Percentiles rank a stretch among this genome's conserved stretches.
Evolutionary conservation across 192 early-diverging fungal genomes (phyloP).

Genomic region (Podochytrium sp.): DNA sequence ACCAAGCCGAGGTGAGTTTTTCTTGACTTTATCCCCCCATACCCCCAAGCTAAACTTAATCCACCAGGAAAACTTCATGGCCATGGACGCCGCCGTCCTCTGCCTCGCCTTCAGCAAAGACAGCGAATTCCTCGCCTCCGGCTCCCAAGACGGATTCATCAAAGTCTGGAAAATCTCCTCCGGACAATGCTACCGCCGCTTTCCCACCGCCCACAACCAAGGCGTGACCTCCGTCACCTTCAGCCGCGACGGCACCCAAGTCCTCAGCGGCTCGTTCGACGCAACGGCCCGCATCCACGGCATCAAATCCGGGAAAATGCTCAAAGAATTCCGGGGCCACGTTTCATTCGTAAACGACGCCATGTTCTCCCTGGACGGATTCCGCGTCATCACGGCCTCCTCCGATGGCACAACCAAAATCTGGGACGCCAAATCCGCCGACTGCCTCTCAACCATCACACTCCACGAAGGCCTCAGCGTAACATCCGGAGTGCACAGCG

Average conservation of each 20-base stretch:
- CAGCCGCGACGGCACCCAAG: constrained; percentile 74
- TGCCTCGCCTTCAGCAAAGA: constrained; percentile 78
- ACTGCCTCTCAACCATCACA: constrained; percentile 65
- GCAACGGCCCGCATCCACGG: constrained; percentile 84
- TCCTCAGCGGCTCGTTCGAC: constrained; percentile 84
- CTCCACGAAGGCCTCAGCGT: constrained; percentile 62
- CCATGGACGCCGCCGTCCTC: constrained; percentile 86
- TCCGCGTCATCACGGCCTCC: constrained; percentile 75
- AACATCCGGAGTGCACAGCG: constrained; percentile 39
- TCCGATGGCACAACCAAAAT: constrained; percentile 90
- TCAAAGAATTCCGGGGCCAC: constrained; percentile 93
- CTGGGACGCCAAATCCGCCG: constrained; percentile 84
- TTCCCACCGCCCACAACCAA: constrained; percentile 82
- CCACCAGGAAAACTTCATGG: constrained; percentile 80
- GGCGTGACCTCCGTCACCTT: constrained; percentile 83
- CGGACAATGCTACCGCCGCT: constrained; percentile 72
- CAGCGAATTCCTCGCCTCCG: constrained; percentile 81
- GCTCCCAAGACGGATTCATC: constrained; percentile 83
- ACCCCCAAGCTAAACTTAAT: neutral
- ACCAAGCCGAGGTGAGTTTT: constrained; percentile 77
- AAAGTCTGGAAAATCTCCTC: constrained; percentile 84
- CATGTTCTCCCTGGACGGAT: constrained; percentile 71
- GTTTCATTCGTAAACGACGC: constrained; percentile 85
- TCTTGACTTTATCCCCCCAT: neutral
- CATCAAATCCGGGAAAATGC: constrained; percentile 87